Percentiles rank a stretch among this genome's conserved stretches.
These are phyloP conservation scores for Mycena maculata DNA, from an alignment of 768 basidiomycete genomes.

Conservation along the genomic window DNA sequence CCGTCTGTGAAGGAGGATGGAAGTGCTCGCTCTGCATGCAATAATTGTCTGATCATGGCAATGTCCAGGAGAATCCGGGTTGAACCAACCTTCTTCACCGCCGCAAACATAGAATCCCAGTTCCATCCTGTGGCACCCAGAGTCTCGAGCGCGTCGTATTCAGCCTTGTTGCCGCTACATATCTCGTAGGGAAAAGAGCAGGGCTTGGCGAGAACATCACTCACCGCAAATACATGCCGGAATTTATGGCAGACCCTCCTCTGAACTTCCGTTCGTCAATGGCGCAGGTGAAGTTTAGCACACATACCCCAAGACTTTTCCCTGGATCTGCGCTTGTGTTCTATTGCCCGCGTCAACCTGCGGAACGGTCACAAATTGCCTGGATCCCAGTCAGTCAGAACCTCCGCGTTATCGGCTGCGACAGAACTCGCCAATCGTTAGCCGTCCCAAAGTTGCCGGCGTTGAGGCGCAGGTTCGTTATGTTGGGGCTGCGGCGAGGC, in stretches of 20 bases:
- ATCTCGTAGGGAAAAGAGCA: neutral
- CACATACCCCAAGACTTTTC: constrained; percentile 18
- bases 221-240: constrained; percentile 27
- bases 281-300: neutral
- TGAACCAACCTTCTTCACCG: constrained; percentile 12
- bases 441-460: constrained; percentile 20
- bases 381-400: neutral
- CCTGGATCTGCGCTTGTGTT: constrained; percentile 19
- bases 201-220: neutral
- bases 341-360: constrained; percentile 18
- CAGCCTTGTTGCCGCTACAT: constrained; percentile 16
- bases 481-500: constrained; percentile 10
- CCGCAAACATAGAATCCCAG: constrained; percentile 15
- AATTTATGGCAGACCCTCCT: constrained; percentile 24
- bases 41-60: no score
- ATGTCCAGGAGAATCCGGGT: neutral
- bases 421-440: constrained; percentile 15
- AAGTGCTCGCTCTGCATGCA: constrained; percentile 31
- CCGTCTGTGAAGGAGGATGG: neutral
- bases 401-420: neutral
- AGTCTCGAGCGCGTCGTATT: constrained; percentile 26
- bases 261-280: neutral
- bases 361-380: constrained; percentile 25
- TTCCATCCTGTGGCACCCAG: constrained; percentile 30
- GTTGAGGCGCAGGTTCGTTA: constrained; percentile 27